These are phyloP conservation scores for Apiotrichum brassicae DNA, from an alignment of 1,284 basidiomycete species.

Conservation along the genomic window DNA sequence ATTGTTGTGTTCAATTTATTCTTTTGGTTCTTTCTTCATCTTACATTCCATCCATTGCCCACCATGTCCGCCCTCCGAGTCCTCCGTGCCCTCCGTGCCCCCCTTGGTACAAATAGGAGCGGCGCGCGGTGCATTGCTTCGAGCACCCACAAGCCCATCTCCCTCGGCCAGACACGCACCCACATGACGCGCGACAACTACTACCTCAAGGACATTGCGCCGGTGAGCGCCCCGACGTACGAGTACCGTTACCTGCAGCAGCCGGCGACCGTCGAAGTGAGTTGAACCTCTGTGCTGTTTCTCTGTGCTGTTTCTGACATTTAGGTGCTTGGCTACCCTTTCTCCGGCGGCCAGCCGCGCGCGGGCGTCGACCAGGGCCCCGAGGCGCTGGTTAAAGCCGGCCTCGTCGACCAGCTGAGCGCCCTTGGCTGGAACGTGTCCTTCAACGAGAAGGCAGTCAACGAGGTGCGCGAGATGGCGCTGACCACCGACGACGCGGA, in stretches of 20 bases:
- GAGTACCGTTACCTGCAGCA: constrained; percentile 55
- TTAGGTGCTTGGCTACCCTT: constrained; percentile 68
- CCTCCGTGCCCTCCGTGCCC: too few relatives aligned
- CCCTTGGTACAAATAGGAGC: too few relatives aligned
- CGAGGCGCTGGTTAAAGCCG: constrained; percentile 76
- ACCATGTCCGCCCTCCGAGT: too few relatives aligned
- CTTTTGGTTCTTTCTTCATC: too few relatives aligned
- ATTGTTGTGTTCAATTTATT: too few relatives aligned
- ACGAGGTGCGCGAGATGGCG: constrained; percentile 55
- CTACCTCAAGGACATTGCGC: constrained; percentile 14
- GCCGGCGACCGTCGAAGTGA: constrained; percentile 63
- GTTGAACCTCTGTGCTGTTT: too few relatives aligned
- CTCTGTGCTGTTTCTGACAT: too few relatives aligned
- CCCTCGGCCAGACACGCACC: background rate
- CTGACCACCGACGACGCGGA: constrained; percentile 57
- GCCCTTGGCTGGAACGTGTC: constrained; percentile 81
- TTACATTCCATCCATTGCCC: too few relatives aligned
- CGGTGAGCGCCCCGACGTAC: constrained; percentile 24
- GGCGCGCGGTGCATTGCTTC: too few relatives aligned
- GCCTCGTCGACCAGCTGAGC: constrained; percentile 68
- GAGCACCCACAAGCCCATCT: background rate
- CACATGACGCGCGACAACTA: constrained; percentile 16
- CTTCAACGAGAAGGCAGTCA: constrained; percentile 80
- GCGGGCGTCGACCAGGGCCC: constrained; percentile 87
- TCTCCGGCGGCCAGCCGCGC: constrained; percentile 57